phyloP scores from a whole-genome alignment of 164 flowering plant genomes.

The Protea cynaroides region DNA sequence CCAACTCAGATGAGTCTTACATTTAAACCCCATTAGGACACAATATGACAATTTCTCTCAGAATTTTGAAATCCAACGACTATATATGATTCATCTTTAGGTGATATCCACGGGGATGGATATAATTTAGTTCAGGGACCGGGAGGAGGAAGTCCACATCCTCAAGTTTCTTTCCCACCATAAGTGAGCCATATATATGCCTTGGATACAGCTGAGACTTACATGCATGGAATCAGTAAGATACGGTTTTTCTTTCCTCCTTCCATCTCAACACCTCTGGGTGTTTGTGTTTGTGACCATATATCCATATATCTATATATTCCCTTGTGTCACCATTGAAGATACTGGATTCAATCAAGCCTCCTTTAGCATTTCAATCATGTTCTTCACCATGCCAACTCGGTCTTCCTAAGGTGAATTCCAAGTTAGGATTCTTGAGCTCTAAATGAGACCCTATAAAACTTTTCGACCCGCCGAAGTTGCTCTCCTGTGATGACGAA shows the following conservation, averaged over 20 bases:
- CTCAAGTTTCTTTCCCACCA: too few relatives aligned
- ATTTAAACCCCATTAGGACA: too few relatives aligned
- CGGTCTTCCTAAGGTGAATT: conserved; percentile 76
- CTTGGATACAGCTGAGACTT: too few relatives aligned
- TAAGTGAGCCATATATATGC: too few relatives aligned
- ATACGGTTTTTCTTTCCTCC: conserved; percentile 2
- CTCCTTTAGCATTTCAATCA: conserved; percentile 23
- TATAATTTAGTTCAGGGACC: too few relatives aligned
- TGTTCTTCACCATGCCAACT: conserved; percentile 44
- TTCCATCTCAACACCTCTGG: neutral
- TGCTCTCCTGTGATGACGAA: conserved; percentile 27
- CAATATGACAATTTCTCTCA: too few relatives aligned
- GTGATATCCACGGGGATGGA: too few relatives aligned
- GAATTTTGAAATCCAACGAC: too few relatives aligned
- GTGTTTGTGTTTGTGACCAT: neutral
- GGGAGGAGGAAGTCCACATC: too few relatives aligned
- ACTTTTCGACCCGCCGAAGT: conserved; percentile 19
- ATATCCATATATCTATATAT: neutral
- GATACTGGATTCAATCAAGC: conserved; percentile 6
- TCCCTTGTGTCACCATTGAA: neutral
- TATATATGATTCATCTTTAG: too few relatives aligned
- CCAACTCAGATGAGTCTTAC: too few relatives aligned
- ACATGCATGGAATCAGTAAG: neutral
- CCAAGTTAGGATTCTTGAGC: conserved; percentile 54
- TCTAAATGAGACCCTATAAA: conserved; percentile 24